A percentile compares a stretch with the other conserved stretches of the same genome.
Evolutionary conservation across 331 rosid genomes (phyloP).

Genomic region (Cucumis variabilis): DNA sequence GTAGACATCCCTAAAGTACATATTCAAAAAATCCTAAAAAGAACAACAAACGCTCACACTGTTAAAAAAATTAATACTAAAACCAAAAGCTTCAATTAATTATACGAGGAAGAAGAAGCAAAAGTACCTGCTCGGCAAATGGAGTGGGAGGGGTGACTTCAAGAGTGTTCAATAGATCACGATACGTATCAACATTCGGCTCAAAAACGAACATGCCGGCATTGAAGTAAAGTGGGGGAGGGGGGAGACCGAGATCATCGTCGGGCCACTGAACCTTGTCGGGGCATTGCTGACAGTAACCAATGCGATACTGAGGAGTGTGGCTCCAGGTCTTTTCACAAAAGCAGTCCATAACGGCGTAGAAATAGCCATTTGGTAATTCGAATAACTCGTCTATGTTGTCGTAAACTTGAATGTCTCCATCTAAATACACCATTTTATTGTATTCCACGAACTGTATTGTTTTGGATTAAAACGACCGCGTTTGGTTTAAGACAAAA

Average conservation of each 20-base stretch:
- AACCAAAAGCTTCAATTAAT: neutral
- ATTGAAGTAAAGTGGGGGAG: conserved; percentile 59
- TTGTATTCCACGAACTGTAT: conserved; percentile 54
- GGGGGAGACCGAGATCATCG: conserved; percentile 42
- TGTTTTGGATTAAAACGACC: neutral
- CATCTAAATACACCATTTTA: conserved; percentile 61
- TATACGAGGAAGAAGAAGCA: no score
- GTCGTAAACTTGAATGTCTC: conserved; percentile 57
- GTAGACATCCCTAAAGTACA: conserved; percentile 46
- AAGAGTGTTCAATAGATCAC: conserved; percentile 42
- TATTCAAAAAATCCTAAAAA: conserved; percentile 53
- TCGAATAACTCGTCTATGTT: conserved; percentile 59
- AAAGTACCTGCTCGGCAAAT: conserved; percentile 60
- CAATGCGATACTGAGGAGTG: conserved; percentile 48
- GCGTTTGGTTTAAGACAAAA: neutral
- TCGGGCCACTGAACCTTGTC: conserved; percentile 52
- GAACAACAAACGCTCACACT: no score
- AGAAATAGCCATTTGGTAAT: conserved; percentile 45
- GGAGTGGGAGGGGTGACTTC: conserved; percentile 43
- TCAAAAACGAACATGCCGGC: conserved; percentile 61
- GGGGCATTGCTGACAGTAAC: conserved; percentile 63
- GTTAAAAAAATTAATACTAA: neutral
- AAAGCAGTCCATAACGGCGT: conserved; percentile 65
- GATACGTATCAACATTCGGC: conserved; percentile 41
- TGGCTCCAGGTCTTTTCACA: conserved; percentile 57